Evolutionary conservation across 352 stramenopile species (phyloP), one percentile per base, ranked within the genome.

Genomic region (Blastocystis sp.): DNA sequence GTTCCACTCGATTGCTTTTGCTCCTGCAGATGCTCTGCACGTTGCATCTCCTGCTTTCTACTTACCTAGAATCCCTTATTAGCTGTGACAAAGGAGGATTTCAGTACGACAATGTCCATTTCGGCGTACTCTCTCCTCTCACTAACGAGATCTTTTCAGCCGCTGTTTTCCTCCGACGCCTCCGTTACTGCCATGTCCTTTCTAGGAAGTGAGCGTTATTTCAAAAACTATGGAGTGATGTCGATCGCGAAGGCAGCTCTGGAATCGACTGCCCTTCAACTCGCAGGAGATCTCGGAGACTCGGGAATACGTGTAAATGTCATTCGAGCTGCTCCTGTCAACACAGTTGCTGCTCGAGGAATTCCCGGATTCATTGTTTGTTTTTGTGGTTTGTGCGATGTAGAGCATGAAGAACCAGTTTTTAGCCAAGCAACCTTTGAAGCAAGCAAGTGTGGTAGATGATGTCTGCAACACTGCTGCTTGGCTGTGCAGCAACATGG

Each of bases 391-490:
- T 20, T 18, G 2, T 80, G 13, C 23, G 26, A 20, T 20, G 7
- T 64, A 80, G 70, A 53, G 64, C 11, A 80, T 80, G 70, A 80
- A 80, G 70, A 80, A 63, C 11, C 45, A 39, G 39, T 62, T 80
- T 7, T 50, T 61, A 20, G 50, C 7, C 15, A 61, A 61, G 5
- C 45, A 80, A 53, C 29, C 29, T 20, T 45, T 62, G 7, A 41
- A 29, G 20, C 70, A 61, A 20, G 45, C 18, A 43, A 26, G 55
- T 29, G 18, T 26, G 1, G 4, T 80, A 9, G 26, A 80, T 29
- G 34, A 39, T 26, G 70, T 80, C 5, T 62, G 45, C 13, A 37
- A 43, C 18, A 26, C 39, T 15, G 70, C 70, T 5, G 70, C 50
- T 15, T 80, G 29, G 45, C n/a, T 80, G 23, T 61, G 20, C 20